Base-by-base conservation (phyloP, 495 filamentous ascomycete genomes). In the Penicillium maclennaniae region DNA sequence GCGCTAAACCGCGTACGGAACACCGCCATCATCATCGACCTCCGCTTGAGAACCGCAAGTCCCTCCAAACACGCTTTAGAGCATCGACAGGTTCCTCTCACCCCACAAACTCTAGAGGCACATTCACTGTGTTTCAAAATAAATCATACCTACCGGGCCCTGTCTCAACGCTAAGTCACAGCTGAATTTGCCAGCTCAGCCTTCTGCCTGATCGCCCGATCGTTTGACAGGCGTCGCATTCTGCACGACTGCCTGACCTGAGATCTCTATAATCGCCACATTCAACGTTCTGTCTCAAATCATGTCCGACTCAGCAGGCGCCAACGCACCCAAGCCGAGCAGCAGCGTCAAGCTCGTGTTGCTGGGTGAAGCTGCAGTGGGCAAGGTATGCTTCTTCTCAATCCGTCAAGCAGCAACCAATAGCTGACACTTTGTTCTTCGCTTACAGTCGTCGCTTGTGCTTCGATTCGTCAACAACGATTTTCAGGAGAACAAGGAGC, bases 401-500 rank as follows among this genome's bases (percentile, higher is more conserved):
- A 46, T 20, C 23, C 17, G 26, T 50, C 56, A 39, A 47, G 53
- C 39, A 19, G 25, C 45, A 38, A 28, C 16, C 16, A 45, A 47
- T 55, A 40, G 55, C 66, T 69, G 58, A 69, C 48, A 15, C 40
- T 41, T 25, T 23, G 16, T 42, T 45, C 37, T 44, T 51, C 42
- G 39, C 56, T 39, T 52, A 53, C 56, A 98, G 93, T 97, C 95
- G 37, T 98, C 93, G 38, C 86, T 98, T 45, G 93, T 98, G 49
- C 83, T 98, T 60, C 90, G 93, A 62, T 98, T 98, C 69, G 93
- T 98, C 67, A 98, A 97, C 81, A 92, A 98, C 76, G 93, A 97
- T 75, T 98, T 97, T 65, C 93, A 98, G 78, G 95, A 97, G 74
- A 98, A 98, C 71, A 98, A 98, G 78, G 93, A 98, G 68, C 93